Percentiles rank a stretch among this genome's conserved stretches.
Conservation (phyloP, 2,329 filamentous ascomycete genomes). For the Neopestalotiopsis rosae region DNA sequence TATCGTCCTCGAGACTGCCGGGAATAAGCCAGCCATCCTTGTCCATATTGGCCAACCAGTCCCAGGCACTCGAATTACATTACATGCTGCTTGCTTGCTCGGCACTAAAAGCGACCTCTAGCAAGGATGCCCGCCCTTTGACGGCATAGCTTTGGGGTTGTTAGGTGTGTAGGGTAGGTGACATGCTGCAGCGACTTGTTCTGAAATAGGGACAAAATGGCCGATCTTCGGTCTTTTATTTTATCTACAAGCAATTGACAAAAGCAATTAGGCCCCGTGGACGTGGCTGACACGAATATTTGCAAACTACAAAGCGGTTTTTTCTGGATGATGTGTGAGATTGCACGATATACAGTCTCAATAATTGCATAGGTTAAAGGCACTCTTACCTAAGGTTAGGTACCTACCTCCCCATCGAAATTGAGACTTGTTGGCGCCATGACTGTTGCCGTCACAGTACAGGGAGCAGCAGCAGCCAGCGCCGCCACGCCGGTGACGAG, state of each 20-base stretch:
- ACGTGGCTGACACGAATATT: background rate
- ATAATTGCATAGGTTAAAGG: too few relatives aligned
- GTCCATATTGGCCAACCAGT: background rate
- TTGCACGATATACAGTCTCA: too few relatives aligned
- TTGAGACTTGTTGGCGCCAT: background rate
- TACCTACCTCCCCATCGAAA: background rate
- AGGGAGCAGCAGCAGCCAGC: background rate
- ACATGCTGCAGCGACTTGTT: background rate
- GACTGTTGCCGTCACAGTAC: background rate
- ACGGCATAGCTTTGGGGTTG: background rate
- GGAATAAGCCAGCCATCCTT: slow-evolving; percentile 5
- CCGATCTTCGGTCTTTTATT: background rate
- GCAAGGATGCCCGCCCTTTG: slow-evolving; percentile 2
- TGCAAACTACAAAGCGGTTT: background rate
- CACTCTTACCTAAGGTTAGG: too few relatives aligned
- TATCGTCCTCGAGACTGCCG: background rate
- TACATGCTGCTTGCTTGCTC: background rate
- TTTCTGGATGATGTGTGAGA: background rate
- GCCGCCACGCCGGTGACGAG: background rate
- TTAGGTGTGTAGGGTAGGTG: too few relatives aligned
- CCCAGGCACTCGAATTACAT: slow-evolving; percentile 3
- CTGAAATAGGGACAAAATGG: background rate
- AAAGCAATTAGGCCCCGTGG: background rate
- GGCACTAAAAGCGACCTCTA: background rate
- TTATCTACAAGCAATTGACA: background rate